Evolutionary conservation across 2,329 filamentous ascomycete species (phyloP), one percentile per base, ranked within the genome.

Genomic region (Cordyceps farinosa): DNA sequence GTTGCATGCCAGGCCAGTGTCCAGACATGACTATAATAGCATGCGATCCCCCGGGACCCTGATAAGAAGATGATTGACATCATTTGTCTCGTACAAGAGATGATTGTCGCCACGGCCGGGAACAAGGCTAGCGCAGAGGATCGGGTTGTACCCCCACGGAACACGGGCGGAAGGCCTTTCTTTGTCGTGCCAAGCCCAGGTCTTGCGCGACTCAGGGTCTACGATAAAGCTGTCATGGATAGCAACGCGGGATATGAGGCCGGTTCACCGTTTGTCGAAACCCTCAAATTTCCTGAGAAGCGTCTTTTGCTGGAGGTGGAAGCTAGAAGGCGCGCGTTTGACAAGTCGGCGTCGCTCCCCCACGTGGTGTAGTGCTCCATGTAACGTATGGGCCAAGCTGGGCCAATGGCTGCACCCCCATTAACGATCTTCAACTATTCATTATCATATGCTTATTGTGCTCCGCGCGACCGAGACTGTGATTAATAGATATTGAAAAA

Each of bases 391-490:
- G 36, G 51, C 9, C 6, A 15, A 11, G n/a, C 29, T 27, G n/a
- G 48, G 57, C 61, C 61, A 62, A 62, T 62, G 52, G 34, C 29
- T 34, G 53, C 17, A 15, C 44, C 61, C 36, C n/a, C 61, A 62
- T 62, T 62, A 51, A 27, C 45, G 53, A 62, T 51, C 60, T 51
- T 27, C 47, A 53, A 32, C 50, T 45, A 6, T 29, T 17, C 58
- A 53, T 29, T 45, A 17, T 44, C 58, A 7, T 47, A 10, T 59
- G 45, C 34, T 30, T 59, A 13, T 17, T 10, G 32, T 29, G 9
- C 29, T 15, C 22, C 29, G 27, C 29, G 15, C 54, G 11, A 22
- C 30, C 36, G 5, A 17, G 3, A 27, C 17, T 47, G 27, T 4
- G 13, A 57, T 34, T 38, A 11, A 10, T 13, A 42, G 40, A 56